phyloP scores from a whole-genome alignment of 208 protist genomes.

The Trypanosoma congolense region DNA sequence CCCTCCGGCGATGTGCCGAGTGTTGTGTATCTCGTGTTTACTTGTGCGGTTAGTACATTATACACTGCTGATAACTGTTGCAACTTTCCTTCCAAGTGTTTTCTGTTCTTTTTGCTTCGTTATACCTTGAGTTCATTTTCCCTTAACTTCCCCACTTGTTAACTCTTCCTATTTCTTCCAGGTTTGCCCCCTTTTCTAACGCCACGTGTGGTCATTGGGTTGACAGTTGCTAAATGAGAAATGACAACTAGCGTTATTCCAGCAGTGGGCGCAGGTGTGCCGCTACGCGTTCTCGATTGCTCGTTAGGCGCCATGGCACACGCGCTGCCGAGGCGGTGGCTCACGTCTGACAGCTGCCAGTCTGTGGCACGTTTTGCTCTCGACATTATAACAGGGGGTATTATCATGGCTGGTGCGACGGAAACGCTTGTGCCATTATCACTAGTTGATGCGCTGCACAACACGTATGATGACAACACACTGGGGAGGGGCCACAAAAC shows the following conservation, averaged over 20 bases:
- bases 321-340: conserved; percentile 6
- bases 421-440: conserved; percentile 62
- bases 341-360: not conserved
- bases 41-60: too few species aligned
- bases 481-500: not conserved
- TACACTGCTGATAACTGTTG: too few species aligned
- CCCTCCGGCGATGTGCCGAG: too few species aligned
- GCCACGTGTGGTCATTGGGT: not conserved
- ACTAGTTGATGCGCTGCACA: conserved; percentile 22
- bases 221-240: not conserved
- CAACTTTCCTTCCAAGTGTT: too few species aligned
- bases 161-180: too few species aligned
- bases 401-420: conserved; percentile 38
- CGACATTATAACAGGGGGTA: conserved; percentile 37
- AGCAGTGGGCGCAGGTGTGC: conserved; percentile 12
- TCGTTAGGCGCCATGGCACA: conserved; percentile 33
- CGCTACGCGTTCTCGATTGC: conserved; percentile 40
- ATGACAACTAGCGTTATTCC: conserved; percentile 9
- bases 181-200: not conserved
- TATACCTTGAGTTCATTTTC: too few species aligned
- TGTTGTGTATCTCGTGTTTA: too few species aligned
- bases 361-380: conserved; percentile 12
- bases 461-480: conserved; percentile 21
- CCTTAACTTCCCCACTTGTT: too few species aligned
- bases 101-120: too few species aligned